phyloP scores from a whole-genome alignment of 2,329 filamentous ascomycete genomes.

The Truncatella angustata region DNA sequence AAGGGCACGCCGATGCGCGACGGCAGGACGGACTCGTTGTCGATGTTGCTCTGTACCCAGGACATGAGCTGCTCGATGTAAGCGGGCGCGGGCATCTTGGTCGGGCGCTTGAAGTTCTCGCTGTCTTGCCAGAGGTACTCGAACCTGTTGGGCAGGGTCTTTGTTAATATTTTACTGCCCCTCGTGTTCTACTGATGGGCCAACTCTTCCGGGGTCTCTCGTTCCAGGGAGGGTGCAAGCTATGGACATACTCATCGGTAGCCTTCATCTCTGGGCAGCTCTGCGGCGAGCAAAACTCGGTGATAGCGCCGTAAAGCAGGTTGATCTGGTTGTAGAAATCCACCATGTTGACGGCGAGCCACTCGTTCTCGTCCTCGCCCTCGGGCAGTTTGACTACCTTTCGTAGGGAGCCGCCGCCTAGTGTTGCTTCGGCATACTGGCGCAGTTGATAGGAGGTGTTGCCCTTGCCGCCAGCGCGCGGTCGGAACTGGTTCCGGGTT shows the following conservation, averaged over 20 bases:
- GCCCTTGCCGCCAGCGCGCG: slow-evolving; percentile 79
- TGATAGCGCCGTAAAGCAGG: slow-evolving; percentile 96
- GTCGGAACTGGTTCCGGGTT: slow-evolving; percentile 87
- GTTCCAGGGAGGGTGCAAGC: background rate
- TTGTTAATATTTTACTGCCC: background rate
- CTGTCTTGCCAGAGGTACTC: slow-evolving; percentile 99
- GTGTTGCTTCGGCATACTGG: slow-evolving; percentile 96
- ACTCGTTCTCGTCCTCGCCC: slow-evolving; percentile 96
- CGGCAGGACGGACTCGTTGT: slow-evolving; percentile 94
- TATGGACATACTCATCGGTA: slow-evolving; percentile 79
- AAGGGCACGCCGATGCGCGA: slow-evolving; percentile 93
- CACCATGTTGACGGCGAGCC: slow-evolving; percentile 98
- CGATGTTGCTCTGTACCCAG: slow-evolving; percentile 93
- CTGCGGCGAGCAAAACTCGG: slow-evolving; percentile 96
- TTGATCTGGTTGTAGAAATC: slow-evolving; percentile 99
- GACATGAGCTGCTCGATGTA: slow-evolving; percentile 98
- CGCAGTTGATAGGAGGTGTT: slow-evolving; percentile 85
- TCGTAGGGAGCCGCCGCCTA: slow-evolving; percentile 89
- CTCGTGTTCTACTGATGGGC: background rate
- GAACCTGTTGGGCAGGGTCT: slow-evolving; percentile 58
- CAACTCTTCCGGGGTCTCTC: background rate
- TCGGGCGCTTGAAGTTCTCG: slow-evolving; percentile 90
- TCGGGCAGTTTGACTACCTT: slow-evolving; percentile 97
- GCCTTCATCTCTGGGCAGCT: slow-evolving; percentile 99
- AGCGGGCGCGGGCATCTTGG: slow-evolving; percentile 94